Evolutionary conservation across 2,329 filamentous ascomycete species (phyloP).

Genomic region (Dactylellina haptotyla): DNA sequence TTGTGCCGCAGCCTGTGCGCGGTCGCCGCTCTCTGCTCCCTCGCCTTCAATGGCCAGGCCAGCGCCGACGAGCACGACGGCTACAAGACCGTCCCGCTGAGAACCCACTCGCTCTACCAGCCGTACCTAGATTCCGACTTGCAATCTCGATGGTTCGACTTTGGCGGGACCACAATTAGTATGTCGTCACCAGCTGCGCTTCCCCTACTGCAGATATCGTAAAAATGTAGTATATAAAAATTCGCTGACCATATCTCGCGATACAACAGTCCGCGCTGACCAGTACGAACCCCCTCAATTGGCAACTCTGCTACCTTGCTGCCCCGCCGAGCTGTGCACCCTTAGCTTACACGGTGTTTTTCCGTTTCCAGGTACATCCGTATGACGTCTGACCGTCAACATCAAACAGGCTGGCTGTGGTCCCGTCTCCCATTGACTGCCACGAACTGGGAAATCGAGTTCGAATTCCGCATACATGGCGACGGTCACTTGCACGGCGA

Average conservation of each 20-base stretch:
- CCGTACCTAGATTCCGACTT: slow-evolving; percentile 98
- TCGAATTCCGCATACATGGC: slow-evolving; percentile 94
- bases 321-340: too few species aligned
- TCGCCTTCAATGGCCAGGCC: slow-evolving; percentile 64
- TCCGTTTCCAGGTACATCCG: slow-evolving; percentile 78
- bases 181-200: slow-evolving; percentile 61
- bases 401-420: slow-evolving; percentile 92
- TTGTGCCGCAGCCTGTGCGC: slow-evolving; percentile 50
- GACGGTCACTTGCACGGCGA: slow-evolving; percentile 91
- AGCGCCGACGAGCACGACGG: slow-evolving; percentile 64
- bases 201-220: background rate
- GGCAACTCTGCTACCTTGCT: background rate
- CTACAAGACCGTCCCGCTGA: slow-evolving; percentile 67
- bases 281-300: slow-evolving; percentile 62
- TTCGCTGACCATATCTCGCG: too few species aligned
- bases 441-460: slow-evolving; percentile 97
- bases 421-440: slow-evolving; percentile 93
- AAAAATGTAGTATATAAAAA: too few species aligned
- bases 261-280: slow-evolving; percentile 66
- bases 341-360: slow-evolving; percentile 5
- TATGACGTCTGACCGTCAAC: slow-evolving; percentile 87
- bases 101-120: slow-evolving; percentile 84
- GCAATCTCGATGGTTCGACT: slow-evolving; percentile 99
- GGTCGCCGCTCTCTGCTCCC: slow-evolving; percentile 40
- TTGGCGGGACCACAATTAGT: slow-evolving; percentile 88